These are phyloP conservation scores for Colletotrichum tropicale DNA, from an alignment of 2,329 filamentous ascomycete genomes.

Conservation along the genomic window DNA sequence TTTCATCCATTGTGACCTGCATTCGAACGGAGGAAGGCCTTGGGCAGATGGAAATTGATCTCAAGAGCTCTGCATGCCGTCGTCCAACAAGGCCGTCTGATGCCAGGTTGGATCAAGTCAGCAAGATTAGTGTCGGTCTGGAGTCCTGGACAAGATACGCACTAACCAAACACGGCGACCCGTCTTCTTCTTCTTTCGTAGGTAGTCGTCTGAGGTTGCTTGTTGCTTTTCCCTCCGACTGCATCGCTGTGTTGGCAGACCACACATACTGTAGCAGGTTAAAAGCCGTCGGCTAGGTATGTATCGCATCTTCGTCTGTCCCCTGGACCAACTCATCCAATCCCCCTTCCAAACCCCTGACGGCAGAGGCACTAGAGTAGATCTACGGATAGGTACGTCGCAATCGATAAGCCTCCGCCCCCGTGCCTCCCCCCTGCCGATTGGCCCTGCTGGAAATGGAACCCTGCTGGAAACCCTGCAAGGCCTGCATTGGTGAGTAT, in stretches of 20 bases:
- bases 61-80: background rate
- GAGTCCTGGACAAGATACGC: background rate
- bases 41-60: background rate
- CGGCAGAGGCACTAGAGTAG: background rate
- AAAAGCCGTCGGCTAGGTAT: background rate
- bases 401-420: conserved; percentile 13
- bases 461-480: background rate
- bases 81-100: background rate
- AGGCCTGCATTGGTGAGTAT: background rate
- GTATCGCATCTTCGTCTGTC: background rate
- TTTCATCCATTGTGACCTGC: background rate
- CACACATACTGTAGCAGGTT: background rate
- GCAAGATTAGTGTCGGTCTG: background rate
- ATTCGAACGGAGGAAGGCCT: background rate
- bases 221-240: background rate
- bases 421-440: background rate
- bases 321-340: background rate
- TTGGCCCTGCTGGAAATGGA: background rate
- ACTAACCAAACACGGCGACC: background rate
- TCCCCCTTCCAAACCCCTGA: background rate
- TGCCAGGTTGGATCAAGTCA: background rate
- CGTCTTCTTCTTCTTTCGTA: background rate
- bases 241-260: background rate
- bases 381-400: background rate
- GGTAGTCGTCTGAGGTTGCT: background rate